phyloP scores from a whole-genome alignment of 1,284 basidiomycete genomes.

The Sanghuangporus baumii region DNA sequence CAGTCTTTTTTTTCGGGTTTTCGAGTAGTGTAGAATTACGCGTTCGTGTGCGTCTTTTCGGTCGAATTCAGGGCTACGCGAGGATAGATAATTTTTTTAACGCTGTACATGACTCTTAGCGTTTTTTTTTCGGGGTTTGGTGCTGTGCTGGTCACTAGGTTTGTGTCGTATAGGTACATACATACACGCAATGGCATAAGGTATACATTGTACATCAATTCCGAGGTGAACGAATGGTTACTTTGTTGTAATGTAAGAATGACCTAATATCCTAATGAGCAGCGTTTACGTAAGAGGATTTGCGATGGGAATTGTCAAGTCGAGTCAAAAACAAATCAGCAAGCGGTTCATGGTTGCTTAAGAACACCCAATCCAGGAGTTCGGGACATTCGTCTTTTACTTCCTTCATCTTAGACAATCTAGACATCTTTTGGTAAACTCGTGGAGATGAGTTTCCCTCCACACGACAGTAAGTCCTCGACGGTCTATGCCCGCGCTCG shows the following conservation, averaged over 20 bases:
- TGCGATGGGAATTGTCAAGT: too few species aligned
- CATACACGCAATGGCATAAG: not conserved
- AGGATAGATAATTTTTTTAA: not conserved
- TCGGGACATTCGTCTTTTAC: not conserved
- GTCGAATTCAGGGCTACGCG: too few species aligned
- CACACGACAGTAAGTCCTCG: slow-evolving; percentile 61
- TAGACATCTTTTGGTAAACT: not conserved
- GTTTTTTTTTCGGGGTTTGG: not conserved
- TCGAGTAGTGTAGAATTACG: too few species aligned
- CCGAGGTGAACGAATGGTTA: not conserved
- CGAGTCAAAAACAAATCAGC: too few species aligned
- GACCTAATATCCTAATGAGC: too few species aligned
- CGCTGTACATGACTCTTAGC: not conserved
- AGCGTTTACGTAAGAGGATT: too few species aligned
- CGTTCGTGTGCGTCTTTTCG: too few species aligned
- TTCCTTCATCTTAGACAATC: not conserved
- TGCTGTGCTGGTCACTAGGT: not conserved
- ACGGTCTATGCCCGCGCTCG: slow-evolving; percentile 9
- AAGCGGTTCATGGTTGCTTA: too few species aligned
- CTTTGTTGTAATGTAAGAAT: too few species aligned
- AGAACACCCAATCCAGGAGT: not conserved
- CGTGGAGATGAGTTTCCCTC: slow-evolving; percentile 56
- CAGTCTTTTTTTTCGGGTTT: too few species aligned
- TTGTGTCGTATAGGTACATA: not conserved
- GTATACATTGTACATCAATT: not conserved